Evolutionary conservation across 2,329 filamentous ascomycete genomes (phyloP).

Genomic region (Aureobasidium sp.): DNA sequence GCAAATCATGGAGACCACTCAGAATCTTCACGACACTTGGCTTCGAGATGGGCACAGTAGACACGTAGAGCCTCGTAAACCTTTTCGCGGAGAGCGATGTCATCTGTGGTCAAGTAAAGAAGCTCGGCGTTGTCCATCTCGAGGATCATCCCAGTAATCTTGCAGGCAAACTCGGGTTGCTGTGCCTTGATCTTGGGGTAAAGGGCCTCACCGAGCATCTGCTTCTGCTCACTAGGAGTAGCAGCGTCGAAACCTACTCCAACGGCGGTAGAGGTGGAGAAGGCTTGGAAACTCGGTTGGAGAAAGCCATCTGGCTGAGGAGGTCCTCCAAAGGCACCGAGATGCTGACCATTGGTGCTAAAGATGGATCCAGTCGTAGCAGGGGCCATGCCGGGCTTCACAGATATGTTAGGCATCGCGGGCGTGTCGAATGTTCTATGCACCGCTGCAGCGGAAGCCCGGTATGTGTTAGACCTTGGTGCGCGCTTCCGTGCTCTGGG

Average conservation of each 20-base stretch:
- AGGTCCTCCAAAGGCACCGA: constrained; percentile 29
- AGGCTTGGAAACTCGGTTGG: constrained; percentile 31
- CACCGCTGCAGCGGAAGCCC: neutral
- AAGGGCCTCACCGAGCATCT: constrained; percentile 93
- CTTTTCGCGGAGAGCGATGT: constrained; percentile 82
- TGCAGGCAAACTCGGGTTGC: constrained; percentile 92
- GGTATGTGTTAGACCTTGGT: neutral
- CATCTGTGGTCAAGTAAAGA: constrained; percentile 39
- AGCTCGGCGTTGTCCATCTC: constrained; percentile 96
- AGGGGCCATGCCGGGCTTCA: constrained; percentile 55
- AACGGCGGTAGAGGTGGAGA: constrained; percentile 31
- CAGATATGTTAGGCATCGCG: constrained; percentile 45
- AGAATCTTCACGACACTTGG: too few species aligned
- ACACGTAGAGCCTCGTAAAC: constrained; percentile 95
- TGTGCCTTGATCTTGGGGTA: constrained; percentile 97
- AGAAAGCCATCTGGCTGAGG: constrained; percentile 28
- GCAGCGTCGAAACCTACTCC: constrained; percentile 46
- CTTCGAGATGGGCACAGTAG: too few species aligned
- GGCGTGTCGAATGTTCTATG: too few species aligned
- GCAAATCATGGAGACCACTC: too few species aligned
- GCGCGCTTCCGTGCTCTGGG: too few species aligned
- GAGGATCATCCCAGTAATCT: constrained; percentile 99
- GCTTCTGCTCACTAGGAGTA: constrained; percentile 80
- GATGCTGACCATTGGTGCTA: constrained; percentile 25
- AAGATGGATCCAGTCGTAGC: constrained; percentile 52